Conservation (phyloP, 352 stramenopile genomes). For the Hyaloperonospora arabidopsidis region DNA sequence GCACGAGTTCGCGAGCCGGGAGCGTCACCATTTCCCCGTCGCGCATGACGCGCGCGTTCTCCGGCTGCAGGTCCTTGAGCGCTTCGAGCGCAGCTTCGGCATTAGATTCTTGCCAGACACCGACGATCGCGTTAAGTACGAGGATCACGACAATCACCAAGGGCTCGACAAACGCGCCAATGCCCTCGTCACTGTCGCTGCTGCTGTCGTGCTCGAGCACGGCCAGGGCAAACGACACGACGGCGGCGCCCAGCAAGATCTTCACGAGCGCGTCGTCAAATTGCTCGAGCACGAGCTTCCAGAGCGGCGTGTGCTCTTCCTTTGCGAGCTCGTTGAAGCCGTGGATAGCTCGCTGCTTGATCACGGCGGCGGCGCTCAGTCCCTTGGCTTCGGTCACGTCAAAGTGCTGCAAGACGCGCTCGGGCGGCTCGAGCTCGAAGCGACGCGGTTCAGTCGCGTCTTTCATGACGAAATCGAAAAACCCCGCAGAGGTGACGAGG, state of each 20-base stretch:
- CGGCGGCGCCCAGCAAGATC: constrained; percentile 95
- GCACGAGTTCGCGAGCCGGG: constrained; percentile 88
- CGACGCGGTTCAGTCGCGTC: constrained; percentile 20
- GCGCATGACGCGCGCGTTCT: constrained; percentile 84
- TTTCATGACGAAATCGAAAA: constrained; percentile 14
- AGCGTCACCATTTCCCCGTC: constrained; percentile 83
- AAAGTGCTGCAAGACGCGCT: constrained; percentile 72
- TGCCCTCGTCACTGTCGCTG: constrained; percentile 45
- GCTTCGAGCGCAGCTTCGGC: constrained; percentile 91
- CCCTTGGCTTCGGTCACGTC: constrained; percentile 52
- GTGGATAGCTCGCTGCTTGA: constrained; percentile 42
- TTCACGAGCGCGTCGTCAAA: constrained; percentile 98
- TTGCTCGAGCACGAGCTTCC: constrained; percentile 95
- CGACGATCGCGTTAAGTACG: constrained; percentile 93
- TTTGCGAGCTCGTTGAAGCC: constrained; percentile 88
- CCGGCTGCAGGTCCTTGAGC: constrained; percentile 93
- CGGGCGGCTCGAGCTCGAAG: constrained; percentile 61
- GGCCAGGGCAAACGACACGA: constrained; percentile 91
- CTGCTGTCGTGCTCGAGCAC: constrained; percentile 78
- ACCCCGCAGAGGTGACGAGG: too few species aligned
- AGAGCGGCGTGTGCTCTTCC: constrained; percentile 83
- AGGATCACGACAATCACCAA: constrained; percentile 96
- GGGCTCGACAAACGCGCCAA: constrained; percentile 93
- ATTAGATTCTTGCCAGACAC: constrained; percentile 94
- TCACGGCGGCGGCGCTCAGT: constrained; percentile 44